Conservation (phyloP, 768 basidiomycete species). For the Lactarius trivialis region DNA sequence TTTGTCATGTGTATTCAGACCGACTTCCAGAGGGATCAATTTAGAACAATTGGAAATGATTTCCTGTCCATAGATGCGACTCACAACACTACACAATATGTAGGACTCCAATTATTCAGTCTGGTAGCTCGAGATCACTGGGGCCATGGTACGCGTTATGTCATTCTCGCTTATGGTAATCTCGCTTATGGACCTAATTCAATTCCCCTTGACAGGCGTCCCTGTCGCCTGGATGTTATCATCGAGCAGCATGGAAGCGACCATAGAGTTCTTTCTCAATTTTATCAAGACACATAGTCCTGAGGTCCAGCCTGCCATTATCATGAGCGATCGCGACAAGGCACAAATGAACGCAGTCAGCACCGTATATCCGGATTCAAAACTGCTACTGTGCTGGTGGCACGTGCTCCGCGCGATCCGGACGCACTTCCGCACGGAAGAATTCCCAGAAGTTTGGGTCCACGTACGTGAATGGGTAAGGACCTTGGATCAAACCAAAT, state of each 20-base stretch:
- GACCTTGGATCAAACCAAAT: too few relatives aligned
- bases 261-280: not conserved
- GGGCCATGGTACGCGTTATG: conserved; percentile 2
- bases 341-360: too few relatives aligned
- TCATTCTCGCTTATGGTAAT: not conserved
- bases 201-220: not conserved
- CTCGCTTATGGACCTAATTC: not conserved
- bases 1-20: conserved; percentile 5
- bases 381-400: too few relatives aligned
- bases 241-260: not conserved
- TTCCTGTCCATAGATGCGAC: not conserved
- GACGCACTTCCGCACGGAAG: too few relatives aligned
- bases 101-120: too few relatives aligned
- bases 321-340: too few relatives aligned
- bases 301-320: too few relatives aligned
- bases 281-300: not conserved
- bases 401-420: too few relatives aligned
- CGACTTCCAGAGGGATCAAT: not conserved
- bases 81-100: too few relatives aligned
- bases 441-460: too few relatives aligned
- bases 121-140: not conserved
- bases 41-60: not conserved
- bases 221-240: not conserved
- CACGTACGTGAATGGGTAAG: too few relatives aligned
- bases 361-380: too few relatives aligned